phyloP scores from a whole-genome alignment of 2,329 filamentous ascomycete genomes.

The Hirsutella thompsonii region DNA sequence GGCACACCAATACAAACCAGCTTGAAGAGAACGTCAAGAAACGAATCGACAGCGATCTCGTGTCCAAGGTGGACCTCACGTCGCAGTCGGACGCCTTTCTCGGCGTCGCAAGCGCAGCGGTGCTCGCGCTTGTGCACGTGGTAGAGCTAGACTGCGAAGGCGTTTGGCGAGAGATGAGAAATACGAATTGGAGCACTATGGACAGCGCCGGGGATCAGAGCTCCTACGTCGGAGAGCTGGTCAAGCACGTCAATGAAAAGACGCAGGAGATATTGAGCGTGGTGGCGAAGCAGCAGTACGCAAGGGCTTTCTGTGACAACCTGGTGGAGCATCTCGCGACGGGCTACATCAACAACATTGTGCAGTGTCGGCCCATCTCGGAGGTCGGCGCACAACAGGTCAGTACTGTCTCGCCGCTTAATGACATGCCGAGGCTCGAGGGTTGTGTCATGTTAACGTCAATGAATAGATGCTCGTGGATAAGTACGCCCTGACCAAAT shows the following conservation, averaged over 20 bases:
- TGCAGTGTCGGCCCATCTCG: conserved; percentile 79
- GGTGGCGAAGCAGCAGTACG: conserved; percentile 84
- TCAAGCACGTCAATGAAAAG: conserved; percentile 58
- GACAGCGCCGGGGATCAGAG: conserved; percentile 90
- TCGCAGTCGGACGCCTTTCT: conserved; percentile 92
- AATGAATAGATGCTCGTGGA: conserved; percentile 73
- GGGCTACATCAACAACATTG: conserved; percentile 70
- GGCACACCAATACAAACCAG: conserved; percentile 84
- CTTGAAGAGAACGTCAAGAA: conserved; percentile 91
- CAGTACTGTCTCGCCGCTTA: conserved; percentile 9
- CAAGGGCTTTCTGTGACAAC: conserved; percentile 88
- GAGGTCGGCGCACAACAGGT: conserved; percentile 91
- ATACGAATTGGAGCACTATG: conserved; percentile 88
- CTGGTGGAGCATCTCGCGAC: conserved; percentile 78
- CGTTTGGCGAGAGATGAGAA: conserved; percentile 93
- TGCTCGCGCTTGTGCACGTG: conserved; percentile 70
- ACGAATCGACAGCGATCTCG: conserved; percentile 70
- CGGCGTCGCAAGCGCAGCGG: conserved; percentile 79
- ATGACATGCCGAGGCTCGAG: no score
- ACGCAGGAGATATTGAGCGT: conserved; percentile 63
- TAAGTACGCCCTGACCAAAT: conserved; percentile 79
- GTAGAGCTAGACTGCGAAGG: conserved; percentile 75
- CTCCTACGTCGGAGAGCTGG: conserved; percentile 73
- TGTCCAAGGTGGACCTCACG: conserved; percentile 69
- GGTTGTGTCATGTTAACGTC: not conserved